phyloP scores from a whole-genome alignment of 768 basidiomycete genomes.

The Boletus edulis region DNA sequence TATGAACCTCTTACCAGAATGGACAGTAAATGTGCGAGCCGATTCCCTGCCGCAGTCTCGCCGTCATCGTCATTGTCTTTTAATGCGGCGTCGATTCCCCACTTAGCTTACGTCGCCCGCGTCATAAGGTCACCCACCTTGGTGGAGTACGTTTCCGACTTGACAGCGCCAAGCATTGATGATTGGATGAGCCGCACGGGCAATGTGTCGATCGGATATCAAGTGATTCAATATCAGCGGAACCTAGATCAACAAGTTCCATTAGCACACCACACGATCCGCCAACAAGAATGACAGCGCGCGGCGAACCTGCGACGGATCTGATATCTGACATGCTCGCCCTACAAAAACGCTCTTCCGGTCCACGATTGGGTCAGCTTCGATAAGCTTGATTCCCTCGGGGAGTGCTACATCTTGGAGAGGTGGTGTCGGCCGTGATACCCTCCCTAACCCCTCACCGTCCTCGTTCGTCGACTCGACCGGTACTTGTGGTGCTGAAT shows the following conservation, averaged over 20 bases:
- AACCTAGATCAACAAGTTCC: slow-evolving; percentile 44
- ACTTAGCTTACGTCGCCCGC: not conserved
- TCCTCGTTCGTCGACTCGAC: not conserved
- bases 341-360: slow-evolving; percentile 86
- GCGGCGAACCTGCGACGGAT: slow-evolving; percentile 65
- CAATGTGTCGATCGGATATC: slow-evolving; percentile 67
- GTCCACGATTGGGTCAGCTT: slow-evolving; percentile 80
- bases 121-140: slow-evolving; percentile 46
- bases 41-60: slow-evolving; percentile 88
- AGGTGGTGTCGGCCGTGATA: not conserved
- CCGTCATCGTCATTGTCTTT: slow-evolving; percentile 94
- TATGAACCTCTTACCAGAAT: slow-evolving; percentile 57
- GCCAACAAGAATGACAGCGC: not conserved
- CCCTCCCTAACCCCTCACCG: slow-evolving; percentile 1
- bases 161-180: slow-evolving; percentile 85
- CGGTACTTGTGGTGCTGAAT: slow-evolving; percentile 11
- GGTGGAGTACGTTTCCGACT: slow-evolving; percentile 63
- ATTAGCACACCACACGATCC: not conserved
- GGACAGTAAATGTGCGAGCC: slow-evolving; percentile 87
- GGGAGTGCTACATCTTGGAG: slow-evolving; percentile 39
- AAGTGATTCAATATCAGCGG: slow-evolving; percentile 63
- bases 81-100: not conserved
- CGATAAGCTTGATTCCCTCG: slow-evolving; percentile 60
- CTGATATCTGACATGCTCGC: slow-evolving; percentile 74
- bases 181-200: slow-evolving; percentile 73